Percentiles rank a stretch among this genome's conserved stretches.
These are phyloP conservation scores for Lactifluus hygrophoroides DNA, from an alignment of 768 basidiomycete species.

Conservation along the genomic window DNA sequence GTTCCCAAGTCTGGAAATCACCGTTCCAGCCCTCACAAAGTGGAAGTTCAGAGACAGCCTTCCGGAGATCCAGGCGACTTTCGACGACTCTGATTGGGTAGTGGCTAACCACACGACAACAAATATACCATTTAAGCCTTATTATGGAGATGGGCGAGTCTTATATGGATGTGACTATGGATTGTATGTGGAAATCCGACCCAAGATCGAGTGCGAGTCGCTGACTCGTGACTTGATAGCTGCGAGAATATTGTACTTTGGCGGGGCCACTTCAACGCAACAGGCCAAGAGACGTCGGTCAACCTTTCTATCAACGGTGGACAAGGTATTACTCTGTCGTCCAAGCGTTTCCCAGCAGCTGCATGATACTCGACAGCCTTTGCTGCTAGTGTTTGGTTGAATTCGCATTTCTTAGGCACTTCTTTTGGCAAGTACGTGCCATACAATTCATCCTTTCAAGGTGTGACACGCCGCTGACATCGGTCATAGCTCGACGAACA, in stretches of 20 bases:
- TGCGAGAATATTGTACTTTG: constrained; percentile 78
- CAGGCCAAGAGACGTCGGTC: constrained; percentile 50
- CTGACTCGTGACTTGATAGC: constrained; percentile 33
- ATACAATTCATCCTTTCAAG: not conserved
- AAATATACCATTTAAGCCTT: constrained; percentile 59
- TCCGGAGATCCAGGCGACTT: constrained; percentile 53
- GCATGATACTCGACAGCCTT: constrained; percentile 41
- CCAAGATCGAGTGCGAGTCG: not conserved
- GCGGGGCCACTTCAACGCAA: constrained; percentile 70
- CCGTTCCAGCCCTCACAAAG: constrained; percentile 42
- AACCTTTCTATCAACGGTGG: constrained; percentile 79
- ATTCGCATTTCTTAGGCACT: constrained; percentile 60
- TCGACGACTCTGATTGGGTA: constrained; percentile 58
- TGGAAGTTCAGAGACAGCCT: constrained; percentile 75
- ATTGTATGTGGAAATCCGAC: constrained; percentile 39
- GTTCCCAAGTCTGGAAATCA: constrained; percentile 28
- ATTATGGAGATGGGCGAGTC: constrained; percentile 68
- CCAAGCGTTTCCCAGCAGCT: not conserved
- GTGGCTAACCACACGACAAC: constrained; percentile 64
- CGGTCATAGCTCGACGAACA: constrained; percentile 54
- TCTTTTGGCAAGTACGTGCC: constrained; percentile 71
- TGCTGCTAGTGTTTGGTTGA: constrained; percentile 77
- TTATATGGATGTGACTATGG: constrained; percentile 84
- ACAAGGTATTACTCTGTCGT: constrained; percentile 37
- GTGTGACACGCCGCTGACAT: not conserved